These are phyloP conservation scores for Bacidia rubella DNA, from an alignment of 495 filamentous ascomycete genomes.

Conservation along the genomic window DNA sequence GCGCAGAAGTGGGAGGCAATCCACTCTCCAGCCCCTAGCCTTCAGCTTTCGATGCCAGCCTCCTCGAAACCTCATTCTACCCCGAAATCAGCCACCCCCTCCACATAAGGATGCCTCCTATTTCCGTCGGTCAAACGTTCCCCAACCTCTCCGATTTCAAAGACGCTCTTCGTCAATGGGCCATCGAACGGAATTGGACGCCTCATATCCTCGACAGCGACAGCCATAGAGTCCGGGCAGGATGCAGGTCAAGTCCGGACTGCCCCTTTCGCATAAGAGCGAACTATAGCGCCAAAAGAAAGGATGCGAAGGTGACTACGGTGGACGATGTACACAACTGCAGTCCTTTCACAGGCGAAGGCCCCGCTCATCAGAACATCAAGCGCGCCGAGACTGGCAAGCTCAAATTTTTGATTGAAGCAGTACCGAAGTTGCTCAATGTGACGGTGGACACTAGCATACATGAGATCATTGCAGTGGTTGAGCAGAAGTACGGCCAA, in stretches of 20 bases:
- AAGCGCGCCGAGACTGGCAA: constrained; percentile 19
- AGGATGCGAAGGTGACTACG: constrained; percentile 26
- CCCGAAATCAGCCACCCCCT: too few species aligned
- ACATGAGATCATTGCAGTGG: constrained; percentile 14
- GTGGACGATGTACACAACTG: constrained; percentile 26
- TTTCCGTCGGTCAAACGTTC: constrained; percentile 25
- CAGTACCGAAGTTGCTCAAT: constrained; percentile 16
- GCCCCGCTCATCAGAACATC: constrained; percentile 16
- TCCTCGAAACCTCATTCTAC: too few species aligned
- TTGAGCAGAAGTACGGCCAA: constrained; percentile 18
- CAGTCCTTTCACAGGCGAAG: constrained; percentile 10
- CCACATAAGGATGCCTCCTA: constrained; percentile 28
- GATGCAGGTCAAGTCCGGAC: constrained; percentile 24
- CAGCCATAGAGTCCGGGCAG: constrained; percentile 27
- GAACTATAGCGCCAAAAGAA: constrained; percentile 25
- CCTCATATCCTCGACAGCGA: constrained; percentile 29
- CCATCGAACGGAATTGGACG: constrained; percentile 29
- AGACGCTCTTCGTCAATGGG: constrained; percentile 27
- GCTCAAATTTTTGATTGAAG: constrained; percentile 19
- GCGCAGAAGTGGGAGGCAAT: too few species aligned
- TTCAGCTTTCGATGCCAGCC: too few species aligned
- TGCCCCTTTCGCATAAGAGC: constrained; percentile 28
- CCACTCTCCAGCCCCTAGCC: too few species aligned
- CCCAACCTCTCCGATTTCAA: constrained; percentile 26
- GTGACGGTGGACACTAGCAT: constrained; percentile 16